Evolutionary conservation across 495 filamentous ascomycete species (phyloP), one percentile per base, ranked within the genome.

Genomic region (Aspergillus affinis): DNA sequence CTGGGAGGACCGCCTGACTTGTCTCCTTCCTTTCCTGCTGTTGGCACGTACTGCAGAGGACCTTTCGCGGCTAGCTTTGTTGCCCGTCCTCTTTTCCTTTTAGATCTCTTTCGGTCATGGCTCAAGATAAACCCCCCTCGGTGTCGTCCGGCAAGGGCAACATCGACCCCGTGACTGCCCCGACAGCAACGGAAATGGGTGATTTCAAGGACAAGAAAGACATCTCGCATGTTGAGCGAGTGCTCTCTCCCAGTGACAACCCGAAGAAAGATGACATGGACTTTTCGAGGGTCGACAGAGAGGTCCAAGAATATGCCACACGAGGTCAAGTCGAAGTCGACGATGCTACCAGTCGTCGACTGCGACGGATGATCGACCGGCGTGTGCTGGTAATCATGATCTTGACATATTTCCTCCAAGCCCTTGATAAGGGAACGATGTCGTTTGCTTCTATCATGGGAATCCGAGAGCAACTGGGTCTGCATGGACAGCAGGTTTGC

Each of bases 371-470:
- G 74, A 86, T 86, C 48, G 84, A 86, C 59, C 68, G 71, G 20
- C 77, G 81, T 51, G 61, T 86, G 19, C 73, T 86, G 69, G 77
- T 82, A 0, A 69, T 82, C 47, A 77, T 78, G 75, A 73, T 78
- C 46, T 53, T 58, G 41, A 78, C 75, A 1, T 90, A 90, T 69
- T 90, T 90, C 64, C 70, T 90, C 3, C 88, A 90, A 55, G 85
- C 87, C n/a, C 77, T 90, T 30, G 86, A 89, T 63, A 90, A 90
- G 71, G 87, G 86, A 9, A 89, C 86, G 1, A 67, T 90, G 75
- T 84, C 82, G 4, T 89, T 88, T 65, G 79, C 87, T 5, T 85
- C 86, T 18, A 88, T 89, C 52, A 89, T 90, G 87, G 85, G 84
- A 3, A 82, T 90, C 36, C 72, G 75, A 2, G 67, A 74, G 10